phyloP scores from a whole-genome alignment of 495 filamentous ascomycete genomes.

The Daldinia grandis region DNA sequence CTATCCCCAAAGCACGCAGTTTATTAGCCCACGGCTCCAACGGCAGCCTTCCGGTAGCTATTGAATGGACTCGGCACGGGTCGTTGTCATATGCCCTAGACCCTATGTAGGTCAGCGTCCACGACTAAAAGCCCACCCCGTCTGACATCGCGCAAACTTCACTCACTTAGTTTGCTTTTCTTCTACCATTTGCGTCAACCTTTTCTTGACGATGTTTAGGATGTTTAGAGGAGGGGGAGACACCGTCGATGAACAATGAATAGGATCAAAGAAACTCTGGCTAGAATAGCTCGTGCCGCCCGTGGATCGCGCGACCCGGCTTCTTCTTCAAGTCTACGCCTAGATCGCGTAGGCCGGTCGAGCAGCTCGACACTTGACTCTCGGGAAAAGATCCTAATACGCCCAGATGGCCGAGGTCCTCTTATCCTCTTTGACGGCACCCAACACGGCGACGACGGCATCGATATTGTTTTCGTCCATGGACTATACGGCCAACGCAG shows the following conservation, averaged over 20 bases:
- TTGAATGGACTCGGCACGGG: constrained; percentile 30
- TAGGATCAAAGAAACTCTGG: constrained; percentile 47
- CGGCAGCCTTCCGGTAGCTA: constrained; percentile 36
- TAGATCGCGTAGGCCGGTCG: constrained; percentile 44
- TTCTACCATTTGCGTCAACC: not conserved
- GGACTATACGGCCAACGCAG: constrained; percentile 44
- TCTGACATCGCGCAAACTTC: constrained; percentile 3
- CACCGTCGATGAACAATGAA: constrained; percentile 45
- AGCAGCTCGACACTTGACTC: constrained; percentile 46
- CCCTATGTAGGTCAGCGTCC: constrained; percentile 6
- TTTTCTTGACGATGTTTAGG: constrained; percentile 26
- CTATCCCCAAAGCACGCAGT: constrained; percentile 14
- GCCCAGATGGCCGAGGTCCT: constrained; percentile 42
- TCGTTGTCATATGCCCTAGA: constrained; percentile 23
- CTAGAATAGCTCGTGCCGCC: constrained; percentile 45
- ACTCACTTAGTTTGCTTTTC: not conserved
- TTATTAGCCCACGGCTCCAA: constrained; percentile 36
- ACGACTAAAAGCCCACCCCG: constrained; percentile 15
- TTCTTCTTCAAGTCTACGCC: constrained; percentile 34
- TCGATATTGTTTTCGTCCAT: constrained; percentile 49
- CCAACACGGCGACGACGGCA: constrained; percentile 38
- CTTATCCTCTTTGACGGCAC: constrained; percentile 40
- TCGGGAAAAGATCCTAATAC: constrained; percentile 40
- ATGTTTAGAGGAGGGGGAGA: constrained; percentile 14
- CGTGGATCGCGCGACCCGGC: constrained; percentile 34